Conservation (phyloP, 1,139 yeast genomes). For the Candida sojae region DNA sequence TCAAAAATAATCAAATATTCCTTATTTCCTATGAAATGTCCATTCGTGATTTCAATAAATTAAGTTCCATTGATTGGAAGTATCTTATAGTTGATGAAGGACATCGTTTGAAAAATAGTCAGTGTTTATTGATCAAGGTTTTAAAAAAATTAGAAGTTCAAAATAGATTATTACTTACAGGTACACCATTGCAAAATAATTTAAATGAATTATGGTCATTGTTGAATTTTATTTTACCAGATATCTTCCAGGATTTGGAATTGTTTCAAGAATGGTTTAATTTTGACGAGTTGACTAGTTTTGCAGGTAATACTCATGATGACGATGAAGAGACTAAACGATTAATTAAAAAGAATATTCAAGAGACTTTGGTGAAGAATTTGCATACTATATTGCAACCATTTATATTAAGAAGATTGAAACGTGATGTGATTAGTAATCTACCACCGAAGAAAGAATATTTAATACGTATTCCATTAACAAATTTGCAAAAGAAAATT, state of each 20-base stretch:
- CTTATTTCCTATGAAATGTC: conserved; percentile 84
- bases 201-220: conserved; percentile 88
- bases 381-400: conserved; percentile 89
- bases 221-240: conserved; percentile 86
- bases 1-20: conserved; percentile 43
- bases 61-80: conserved; percentile 66
- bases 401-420: conserved; percentile 78
- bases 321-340: conserved; percentile 33
- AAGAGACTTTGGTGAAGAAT: conserved; percentile 67
- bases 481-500: conserved; percentile 61
- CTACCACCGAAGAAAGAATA: conserved; percentile 92
- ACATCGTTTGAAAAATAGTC: conserved; percentile 81
- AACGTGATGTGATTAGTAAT: conserved; percentile 62
- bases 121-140: conserved; percentile 71
- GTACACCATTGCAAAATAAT: conserved; percentile 93
- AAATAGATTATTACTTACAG: conserved; percentile 79
- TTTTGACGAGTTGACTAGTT: conserved; percentile 55
- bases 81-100: conserved; percentile 95
- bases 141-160: conserved; percentile 65
- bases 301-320: conserved; percentile 36
- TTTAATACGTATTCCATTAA: conserved; percentile 69
- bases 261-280: conserved; percentile 94
- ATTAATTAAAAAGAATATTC: conserved; percentile 61
- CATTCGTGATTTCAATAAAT: conserved; percentile 59
- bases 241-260: conserved; percentile 85